These are phyloP conservation scores for Beauveria brongniartii DNA, from an alignment of 2,329 filamentous ascomycete genomes.

Conservation along the genomic window DNA sequence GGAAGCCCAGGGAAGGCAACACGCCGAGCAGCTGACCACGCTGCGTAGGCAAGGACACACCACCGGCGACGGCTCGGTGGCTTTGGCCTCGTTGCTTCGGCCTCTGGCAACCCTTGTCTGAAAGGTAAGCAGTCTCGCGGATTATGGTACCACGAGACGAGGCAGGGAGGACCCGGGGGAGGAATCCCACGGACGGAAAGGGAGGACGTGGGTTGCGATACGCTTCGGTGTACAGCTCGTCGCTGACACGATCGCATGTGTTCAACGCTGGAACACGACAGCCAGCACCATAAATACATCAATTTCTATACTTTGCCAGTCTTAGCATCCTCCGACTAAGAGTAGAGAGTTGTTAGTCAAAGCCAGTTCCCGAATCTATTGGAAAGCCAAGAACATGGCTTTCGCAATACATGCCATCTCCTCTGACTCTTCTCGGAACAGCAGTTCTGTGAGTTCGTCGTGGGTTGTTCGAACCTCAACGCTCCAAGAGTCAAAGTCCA, in stretches of 20 bases:
- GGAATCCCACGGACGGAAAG: no score
- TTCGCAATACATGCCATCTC: not conserved
- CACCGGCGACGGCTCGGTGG: not conserved
- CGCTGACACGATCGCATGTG: not conserved
- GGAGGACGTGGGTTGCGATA: not conserved
- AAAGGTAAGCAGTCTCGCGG: not conserved
- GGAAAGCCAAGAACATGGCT: not conserved
- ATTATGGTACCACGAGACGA: not conserved
- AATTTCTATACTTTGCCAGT: not conserved
- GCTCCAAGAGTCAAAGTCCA: not conserved
- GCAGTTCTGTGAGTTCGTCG: not conserved
- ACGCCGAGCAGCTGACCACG: not conserved
- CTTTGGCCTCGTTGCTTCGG: not conserved
- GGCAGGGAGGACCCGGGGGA: not conserved
- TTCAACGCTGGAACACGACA: not conserved
- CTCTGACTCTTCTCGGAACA: not conserved
- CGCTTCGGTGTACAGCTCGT: not conserved
- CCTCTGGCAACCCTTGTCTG: not conserved
- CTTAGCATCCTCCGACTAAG: not conserved
- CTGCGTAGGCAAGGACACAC: not conserved
- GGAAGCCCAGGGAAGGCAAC: not conserved
- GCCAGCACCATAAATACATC: not conserved
- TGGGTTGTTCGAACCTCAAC: not conserved
- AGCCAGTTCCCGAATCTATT: not conserved
- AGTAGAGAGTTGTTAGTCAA: not conserved